phyloP scores from a whole-genome alignment of 2,329 filamentous ascomycete genomes.

The Ascochyta koolunga region DNA sequence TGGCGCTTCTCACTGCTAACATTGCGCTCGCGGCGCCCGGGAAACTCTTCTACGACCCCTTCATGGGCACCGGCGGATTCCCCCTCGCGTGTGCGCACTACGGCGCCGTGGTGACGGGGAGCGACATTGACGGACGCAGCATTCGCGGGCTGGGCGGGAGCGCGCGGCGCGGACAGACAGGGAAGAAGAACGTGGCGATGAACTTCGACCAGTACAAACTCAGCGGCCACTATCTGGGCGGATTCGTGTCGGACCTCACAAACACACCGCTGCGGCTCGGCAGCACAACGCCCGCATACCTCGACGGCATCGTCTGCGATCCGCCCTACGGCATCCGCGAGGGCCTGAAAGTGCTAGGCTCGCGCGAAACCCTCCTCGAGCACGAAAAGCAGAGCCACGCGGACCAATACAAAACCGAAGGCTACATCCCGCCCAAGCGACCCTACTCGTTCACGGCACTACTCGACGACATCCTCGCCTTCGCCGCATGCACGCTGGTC shows the following conservation, averaged over 20 bases:
- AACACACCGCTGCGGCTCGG: conserved; percentile 71
- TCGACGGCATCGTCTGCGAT: conserved; percentile 94
- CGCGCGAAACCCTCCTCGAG: conserved; percentile 59
- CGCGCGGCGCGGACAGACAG: conserved; percentile 47
- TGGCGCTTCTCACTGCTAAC: conserved; percentile 90
- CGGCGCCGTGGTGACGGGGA: conserved; percentile 81
- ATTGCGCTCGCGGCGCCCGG: conserved; percentile 82
- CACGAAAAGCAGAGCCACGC: conserved; percentile 33
- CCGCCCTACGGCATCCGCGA: conserved; percentile 96
- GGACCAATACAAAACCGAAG: conserved; percentile 40
- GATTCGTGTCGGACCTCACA: conserved; percentile 85
- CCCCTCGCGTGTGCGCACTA: conserved; percentile 89
- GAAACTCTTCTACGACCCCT: conserved; percentile 91
- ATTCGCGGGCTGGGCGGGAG: conserved; percentile 72
- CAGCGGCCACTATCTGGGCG: conserved; percentile 69
- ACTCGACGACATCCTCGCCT: conserved; percentile 86
- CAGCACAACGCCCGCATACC: conserved; percentile 50
- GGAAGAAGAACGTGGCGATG: conserved; percentile 60
- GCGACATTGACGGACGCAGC: conserved; percentile 90
- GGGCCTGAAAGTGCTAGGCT: conserved; percentile 84
- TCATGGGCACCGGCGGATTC: conserved; percentile 94
- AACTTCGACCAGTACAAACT: conserved; percentile 89
- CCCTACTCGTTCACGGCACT: conserved; percentile 92
- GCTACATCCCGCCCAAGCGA: conserved; percentile 85
- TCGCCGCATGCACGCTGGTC: conserved; percentile 77